Conservation (phyloP, 805 yeast genomes). For the Maudiozyma saulgeensis region DNA sequence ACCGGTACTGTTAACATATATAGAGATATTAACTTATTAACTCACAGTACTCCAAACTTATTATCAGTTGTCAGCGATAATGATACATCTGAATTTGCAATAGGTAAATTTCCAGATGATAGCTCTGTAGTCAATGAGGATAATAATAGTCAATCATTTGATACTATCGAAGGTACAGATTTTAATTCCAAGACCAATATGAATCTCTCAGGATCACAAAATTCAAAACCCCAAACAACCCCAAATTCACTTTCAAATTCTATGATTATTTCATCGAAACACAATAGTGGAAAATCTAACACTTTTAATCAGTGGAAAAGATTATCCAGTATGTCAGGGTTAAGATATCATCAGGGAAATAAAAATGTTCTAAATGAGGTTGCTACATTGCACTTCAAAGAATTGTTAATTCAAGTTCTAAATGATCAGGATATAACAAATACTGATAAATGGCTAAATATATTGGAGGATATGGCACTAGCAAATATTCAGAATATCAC, state of each 20-base stretch:
- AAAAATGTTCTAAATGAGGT: constrained; percentile 30
- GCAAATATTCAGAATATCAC: constrained; percentile 49
- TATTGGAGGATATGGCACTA: constrained; percentile 40
- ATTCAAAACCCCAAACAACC: background rate
- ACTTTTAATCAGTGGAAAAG: constrained; percentile 14
- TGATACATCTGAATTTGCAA: background rate
- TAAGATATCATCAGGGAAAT: constrained; percentile 10
- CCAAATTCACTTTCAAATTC: background rate
- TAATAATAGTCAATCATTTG: background rate
- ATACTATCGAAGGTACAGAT: background rate
- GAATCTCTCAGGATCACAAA: background rate
- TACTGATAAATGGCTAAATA: constrained; percentile 48
- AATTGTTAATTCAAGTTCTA: constrained; percentile 49
- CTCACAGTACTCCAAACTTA: constrained; percentile 29
- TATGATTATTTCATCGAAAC: constrained; percentile 4
- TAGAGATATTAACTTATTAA: constrained; percentile 16
- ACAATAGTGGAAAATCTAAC: constrained; percentile 2
- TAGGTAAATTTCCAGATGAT: background rate
- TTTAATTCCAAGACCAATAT: background rate
- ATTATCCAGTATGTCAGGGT: constrained; percentile 13
- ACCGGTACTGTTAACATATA: constrained; percentile 24
- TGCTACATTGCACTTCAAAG: constrained; percentile 36
- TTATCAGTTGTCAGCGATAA: constrained; percentile 14
- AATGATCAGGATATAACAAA: constrained; percentile 45
- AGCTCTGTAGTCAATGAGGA: constrained; percentile 11